Percentiles rank a stretch among this genome's conserved stretches.
These are phyloP conservation scores for Fusarium palustre DNA, from an alignment of 2,329 filamentous ascomycete genomes.

Conservation along the genomic window DNA sequence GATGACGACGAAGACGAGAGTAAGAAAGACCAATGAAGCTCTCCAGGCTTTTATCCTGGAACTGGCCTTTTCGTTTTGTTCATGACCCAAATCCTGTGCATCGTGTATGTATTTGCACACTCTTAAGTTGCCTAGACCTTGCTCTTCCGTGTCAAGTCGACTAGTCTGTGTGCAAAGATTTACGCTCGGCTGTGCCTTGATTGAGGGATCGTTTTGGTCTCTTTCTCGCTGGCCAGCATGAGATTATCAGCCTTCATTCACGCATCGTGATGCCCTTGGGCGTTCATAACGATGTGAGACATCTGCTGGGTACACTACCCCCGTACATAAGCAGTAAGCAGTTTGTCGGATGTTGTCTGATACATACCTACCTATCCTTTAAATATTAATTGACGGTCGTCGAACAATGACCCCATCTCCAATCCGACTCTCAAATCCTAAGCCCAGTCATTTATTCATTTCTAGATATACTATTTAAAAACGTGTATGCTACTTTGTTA, in stretches of 20 bases:
- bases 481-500: background rate
- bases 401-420: background rate
- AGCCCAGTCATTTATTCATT: no score
- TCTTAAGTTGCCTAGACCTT: constrained; percentile 94
- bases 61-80: background rate
- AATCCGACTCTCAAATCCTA: background rate
- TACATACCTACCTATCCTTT: constrained; percentile 42
- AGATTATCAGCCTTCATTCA: constrained; percentile 49
- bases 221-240: constrained; percentile 47
- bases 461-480: background rate
- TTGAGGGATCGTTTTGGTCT: constrained; percentile 64
- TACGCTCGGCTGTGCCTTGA: constrained; percentile 60
- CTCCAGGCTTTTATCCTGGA: constrained; percentile 1
- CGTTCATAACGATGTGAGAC: constrained; percentile 48
- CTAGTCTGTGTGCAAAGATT: constrained; percentile 97
- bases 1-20: constrained; percentile 66
- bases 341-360: constrained; percentile 47
- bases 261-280: constrained; percentile 48
- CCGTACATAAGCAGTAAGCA: constrained; percentile 47
- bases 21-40: constrained; percentile 49
- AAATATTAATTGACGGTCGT: background rate
- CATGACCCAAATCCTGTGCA: background rate
- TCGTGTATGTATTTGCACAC: constrained; percentile 73
- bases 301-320: constrained; percentile 54
- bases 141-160: constrained; percentile 85